phyloP scores from a whole-genome alignment of 805 yeast species.

The Candida hungchunana region DNA sequence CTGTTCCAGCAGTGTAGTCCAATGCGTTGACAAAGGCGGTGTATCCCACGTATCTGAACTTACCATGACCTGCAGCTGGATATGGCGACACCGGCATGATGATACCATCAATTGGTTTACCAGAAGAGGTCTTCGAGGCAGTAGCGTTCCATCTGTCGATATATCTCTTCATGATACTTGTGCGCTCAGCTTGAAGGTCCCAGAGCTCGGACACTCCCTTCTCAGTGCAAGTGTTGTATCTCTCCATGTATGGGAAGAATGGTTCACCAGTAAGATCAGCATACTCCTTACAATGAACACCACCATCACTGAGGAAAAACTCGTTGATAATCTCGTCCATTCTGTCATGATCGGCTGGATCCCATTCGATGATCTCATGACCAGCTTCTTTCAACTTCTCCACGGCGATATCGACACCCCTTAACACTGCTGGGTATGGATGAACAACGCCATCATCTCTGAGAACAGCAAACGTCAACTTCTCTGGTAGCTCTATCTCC shows the following conservation, averaged over 20 bases:
- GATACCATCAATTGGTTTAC: conserved; percentile 44
- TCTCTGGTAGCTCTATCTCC: conserved; percentile 31
- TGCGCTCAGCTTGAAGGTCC: conserved; percentile 39
- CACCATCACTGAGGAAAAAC: conserved; percentile 38
- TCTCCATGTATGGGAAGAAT: conserved; percentile 38
- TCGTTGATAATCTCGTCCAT: conserved; percentile 30
- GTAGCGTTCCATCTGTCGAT: conserved; percentile 41
- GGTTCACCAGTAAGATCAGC: conserved; percentile 41
- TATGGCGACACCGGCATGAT: conserved; percentile 36
- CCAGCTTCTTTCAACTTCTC: conserved; percentile 38
- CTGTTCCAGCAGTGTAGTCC: conserved; percentile 51
- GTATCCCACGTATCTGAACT: conserved; percentile 33
- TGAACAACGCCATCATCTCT: conserved; percentile 39
- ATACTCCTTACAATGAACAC: conserved; percentile 32
- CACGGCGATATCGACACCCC: conserved; percentile 38
- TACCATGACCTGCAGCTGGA: conserved; percentile 32
- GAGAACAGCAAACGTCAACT: conserved; percentile 38
- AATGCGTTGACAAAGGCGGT: conserved; percentile 51
- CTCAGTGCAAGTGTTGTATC: conserved; percentile 30
- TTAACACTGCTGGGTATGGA: conserved; percentile 46
- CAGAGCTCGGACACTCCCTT: conserved; percentile 34
- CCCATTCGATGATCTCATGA: conserved; percentile 48
- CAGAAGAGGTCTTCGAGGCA: conserved; percentile 30
- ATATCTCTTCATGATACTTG: conserved; percentile 35
- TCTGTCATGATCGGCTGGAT: conserved; percentile 36